phyloP scores from a whole-genome alignment of 1,284 basidiomycete species.

The Leccinum fuscescens region DNA sequence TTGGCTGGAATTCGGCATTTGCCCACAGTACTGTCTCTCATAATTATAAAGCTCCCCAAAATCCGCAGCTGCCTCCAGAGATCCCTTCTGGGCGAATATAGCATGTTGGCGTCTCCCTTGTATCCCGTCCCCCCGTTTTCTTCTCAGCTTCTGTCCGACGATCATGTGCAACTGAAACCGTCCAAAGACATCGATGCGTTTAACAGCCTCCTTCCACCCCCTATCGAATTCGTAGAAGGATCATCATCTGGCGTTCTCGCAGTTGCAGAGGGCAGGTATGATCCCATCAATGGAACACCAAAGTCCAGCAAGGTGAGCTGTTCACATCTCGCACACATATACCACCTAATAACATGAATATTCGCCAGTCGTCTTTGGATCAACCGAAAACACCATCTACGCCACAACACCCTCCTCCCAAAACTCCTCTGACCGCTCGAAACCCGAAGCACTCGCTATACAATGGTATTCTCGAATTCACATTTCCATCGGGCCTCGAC shows the following conservation, averaged over 20 bases:
- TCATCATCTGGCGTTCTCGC: slow-evolving; percentile 71
- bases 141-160: slow-evolving; percentile 46
- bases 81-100: slow-evolving; percentile 17
- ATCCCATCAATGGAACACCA: slow-evolving; percentile 68
- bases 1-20: slow-evolving; percentile 9
- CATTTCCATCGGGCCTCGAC: slow-evolving; percentile 47
- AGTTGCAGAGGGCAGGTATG: slow-evolving; percentile 69
- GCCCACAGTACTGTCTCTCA: slow-evolving; percentile 11
- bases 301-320: slow-evolving; percentile 36
- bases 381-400: slow-evolving; percentile 22
- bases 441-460: slow-evolving; percentile 41
- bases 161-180: slow-evolving; percentile 56
- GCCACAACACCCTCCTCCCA: slow-evolving; percentile 20
- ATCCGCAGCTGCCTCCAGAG: slow-evolving; percentile 4
- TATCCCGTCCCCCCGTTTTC: slow-evolving; percentile 50
- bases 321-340: not conserved
- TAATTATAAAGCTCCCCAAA: slow-evolving; percentile 3
- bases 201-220: slow-evolving; percentile 69
- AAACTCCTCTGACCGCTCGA: slow-evolving; percentile 21
- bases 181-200: slow-evolving; percentile 70
- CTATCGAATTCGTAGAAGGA: slow-evolving; percentile 77
- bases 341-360: slow-evolving; percentile 2
- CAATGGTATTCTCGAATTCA: slow-evolving; percentile 50
- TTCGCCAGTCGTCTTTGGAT: slow-evolving; percentile 19
- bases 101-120: slow-evolving; percentile 63